phyloP scores from a whole-genome alignment of 2,329 filamentous ascomycete species.

The Pseudocercospora eumusae region DNA sequence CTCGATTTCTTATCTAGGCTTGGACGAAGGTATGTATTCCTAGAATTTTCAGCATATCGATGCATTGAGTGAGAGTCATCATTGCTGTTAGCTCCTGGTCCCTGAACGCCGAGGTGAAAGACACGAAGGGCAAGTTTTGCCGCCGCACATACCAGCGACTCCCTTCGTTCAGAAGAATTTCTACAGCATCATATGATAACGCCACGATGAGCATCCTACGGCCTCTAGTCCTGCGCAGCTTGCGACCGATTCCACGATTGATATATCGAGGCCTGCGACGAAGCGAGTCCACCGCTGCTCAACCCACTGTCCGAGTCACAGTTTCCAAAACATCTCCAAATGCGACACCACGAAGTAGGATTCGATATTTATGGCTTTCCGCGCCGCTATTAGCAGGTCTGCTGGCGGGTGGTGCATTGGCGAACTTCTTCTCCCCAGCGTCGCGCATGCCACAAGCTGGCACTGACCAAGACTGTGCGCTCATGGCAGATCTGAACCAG shows the following conservation, averaged over 20 bases:
- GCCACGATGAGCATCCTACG: not conserved
- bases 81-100: no score
- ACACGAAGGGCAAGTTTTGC: constrained; percentile 12
- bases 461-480: constrained; percentile 46
- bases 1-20: not conserved
- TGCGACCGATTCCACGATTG: not conserved
- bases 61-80: no score
- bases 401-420: not conserved
- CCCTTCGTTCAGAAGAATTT: no score
- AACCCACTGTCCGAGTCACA: not conserved
- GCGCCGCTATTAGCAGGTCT: not conserved
- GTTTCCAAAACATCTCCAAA: constrained; percentile 2
- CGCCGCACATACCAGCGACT: not conserved
- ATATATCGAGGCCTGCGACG: not conserved
- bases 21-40: no score
- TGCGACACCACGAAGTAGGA: not conserved
- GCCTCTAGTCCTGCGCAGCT: not conserved
- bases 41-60: no score
- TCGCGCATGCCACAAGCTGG: constrained; percentile 45
- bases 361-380: constrained; percentile 3
- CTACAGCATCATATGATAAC: not conserved
- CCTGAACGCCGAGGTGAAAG: constrained; percentile 8
- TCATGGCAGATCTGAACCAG: constrained; percentile 46
- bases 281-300: not conserved
- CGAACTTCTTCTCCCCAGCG: constrained; percentile 42